Evolutionary conservation across 352 stramenopile species (phyloP), one percentile per base, ranked within the genome.

Genomic region (Paralagenidium karlingii): DNA sequence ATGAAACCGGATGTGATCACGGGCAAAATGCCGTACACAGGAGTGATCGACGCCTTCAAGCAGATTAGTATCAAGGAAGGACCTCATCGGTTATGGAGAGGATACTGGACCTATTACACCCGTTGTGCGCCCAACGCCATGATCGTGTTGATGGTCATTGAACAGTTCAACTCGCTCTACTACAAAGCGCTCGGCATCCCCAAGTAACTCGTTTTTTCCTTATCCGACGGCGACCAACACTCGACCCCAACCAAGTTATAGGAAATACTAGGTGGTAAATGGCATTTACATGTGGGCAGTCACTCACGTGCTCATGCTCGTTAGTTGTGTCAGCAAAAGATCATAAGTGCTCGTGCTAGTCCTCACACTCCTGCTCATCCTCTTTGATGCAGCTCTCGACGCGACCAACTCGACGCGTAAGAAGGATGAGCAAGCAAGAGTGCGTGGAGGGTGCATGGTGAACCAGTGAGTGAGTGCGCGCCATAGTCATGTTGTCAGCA

Each of bases 121-220:
- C 82, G 96, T 47, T 99, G 94, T 59, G 96, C 95, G 19, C 96
- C 96, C 10, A 97, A 99, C 75, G 94, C 95, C n/a, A 99, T 99
- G 95, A 98, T 99, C 59, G 96, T 99, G 52, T 70, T 99, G 44
- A 66, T 99, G 28, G 94, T 95, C 5, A 96, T 98, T 47, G 94
- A 99, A 56, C 80, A 94, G 53, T 78, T 94, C 43, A 97, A 97
- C 51, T 73, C 64, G 27, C 39, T 76, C 24, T 95, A 94, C 64
- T 74, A 75, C 44, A 68, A 64, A 49, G 38, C 63, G 6, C 81
- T 90, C 48, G 34, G 41, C 3, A 48, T 82, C 12, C 3, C 19
- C 8, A 7, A 20, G 30, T 8, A 36, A 20, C 30, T 36, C 30
- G 3, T 22, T 3, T 22, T 36, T 16, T 36, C 22, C 16, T 7